Evolutionary conservation across 495 filamentous ascomycete genomes (phyloP), one percentile per base, ranked within the genome.

Genomic region (Penicillium paxilli): DNA sequence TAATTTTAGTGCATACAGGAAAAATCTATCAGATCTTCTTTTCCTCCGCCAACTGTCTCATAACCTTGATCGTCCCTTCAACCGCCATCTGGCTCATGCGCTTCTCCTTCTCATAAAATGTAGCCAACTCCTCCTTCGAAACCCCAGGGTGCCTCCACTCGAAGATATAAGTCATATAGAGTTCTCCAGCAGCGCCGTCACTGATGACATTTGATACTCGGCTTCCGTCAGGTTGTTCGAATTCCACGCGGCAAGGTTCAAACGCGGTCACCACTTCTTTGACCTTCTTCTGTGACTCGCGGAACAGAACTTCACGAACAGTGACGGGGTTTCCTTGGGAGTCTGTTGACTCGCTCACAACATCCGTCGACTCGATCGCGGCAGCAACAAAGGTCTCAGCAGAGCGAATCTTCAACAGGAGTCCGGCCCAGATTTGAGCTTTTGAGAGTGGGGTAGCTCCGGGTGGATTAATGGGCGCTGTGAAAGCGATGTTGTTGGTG

Each of bases 121-220:
- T 60, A 45, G 59, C 54, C 48, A 68, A 49, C 10, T 71, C 70
- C 19, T 69, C 71, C 42, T 59, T 45, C 11, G 65, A 59, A 11
- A 72, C 55, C 5, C 71, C 65, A 0, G 71, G 67, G 45, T 80
- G 66, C 11, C 63, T 65, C 73, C 77, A 80, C 49, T 83, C 78
- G 51, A 82, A 84, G 16, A 76, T 74, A 58, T 80, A 84, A 3
- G 81, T 84, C 68, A 84, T 69, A 22, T 72, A 71, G 6, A 81
- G 58, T 23, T 78, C 76, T 6, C 70, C 72, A 19, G 51, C 50
- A 6, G 64, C 57, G 2, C 80, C 79, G 17, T 76, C 66, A 24
- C 76, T 80, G 19, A 84, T 57, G 7, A 80, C 70, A 57, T 84
- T 84, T 37, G 66, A 73, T 35, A 81, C 66, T 6, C 68, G 57